phyloP scores from a whole-genome alignment of 192 early-diverging fungal genomes.

The Podila epigama region DNA sequence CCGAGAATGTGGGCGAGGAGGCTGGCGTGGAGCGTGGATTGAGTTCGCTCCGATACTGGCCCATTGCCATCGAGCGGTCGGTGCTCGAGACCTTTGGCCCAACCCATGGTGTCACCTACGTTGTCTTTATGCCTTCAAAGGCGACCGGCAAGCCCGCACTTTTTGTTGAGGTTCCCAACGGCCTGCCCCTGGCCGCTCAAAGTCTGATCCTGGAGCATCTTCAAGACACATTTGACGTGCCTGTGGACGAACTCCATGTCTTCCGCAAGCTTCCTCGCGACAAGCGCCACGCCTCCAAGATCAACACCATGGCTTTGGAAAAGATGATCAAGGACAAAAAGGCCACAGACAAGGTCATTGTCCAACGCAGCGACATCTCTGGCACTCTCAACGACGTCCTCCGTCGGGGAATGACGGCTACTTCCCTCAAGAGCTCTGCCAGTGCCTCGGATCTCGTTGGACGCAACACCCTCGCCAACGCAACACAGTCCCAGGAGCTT shows the following conservation, averaged over 20 bases:
- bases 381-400: slow-evolving; percentile 41
- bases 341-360: slow-evolving; percentile 24
- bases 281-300: slow-evolving; percentile 47
- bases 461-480: slow-evolving; percentile 18
- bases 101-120: slow-evolving; percentile 40
- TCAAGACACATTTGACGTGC: slow-evolving; percentile 46
- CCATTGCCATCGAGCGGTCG: slow-evolving; percentile 43
- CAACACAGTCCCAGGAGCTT: background rate
- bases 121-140: slow-evolving; percentile 42
- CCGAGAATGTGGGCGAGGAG: slow-evolving; percentile 10
- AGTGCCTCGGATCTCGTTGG: slow-evolving; percentile 8
- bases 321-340: slow-evolving; percentile 46
- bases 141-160: slow-evolving; percentile 35
- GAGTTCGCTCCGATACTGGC: slow-evolving; percentile 45
- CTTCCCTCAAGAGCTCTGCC: slow-evolving; percentile 24
- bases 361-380: slow-evolving; percentile 34
- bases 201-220: slow-evolving; percentile 36
- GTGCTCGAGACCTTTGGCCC: slow-evolving; percentile 46
- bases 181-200: slow-evolving; percentile 27
- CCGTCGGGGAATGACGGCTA: slow-evolving; percentile 27
- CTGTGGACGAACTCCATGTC: slow-evolving; percentile 44
- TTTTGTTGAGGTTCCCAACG: slow-evolving; percentile 40
- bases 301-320: slow-evolving; percentile 44
- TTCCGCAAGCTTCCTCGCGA: slow-evolving; percentile 48
- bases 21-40: slow-evolving; percentile 17